A percentile compares a stretch with the other conserved stretches of the same genome.
Conservation (phyloP, 1,139 yeast species). For the Suhomyces atakaporum region DNA sequence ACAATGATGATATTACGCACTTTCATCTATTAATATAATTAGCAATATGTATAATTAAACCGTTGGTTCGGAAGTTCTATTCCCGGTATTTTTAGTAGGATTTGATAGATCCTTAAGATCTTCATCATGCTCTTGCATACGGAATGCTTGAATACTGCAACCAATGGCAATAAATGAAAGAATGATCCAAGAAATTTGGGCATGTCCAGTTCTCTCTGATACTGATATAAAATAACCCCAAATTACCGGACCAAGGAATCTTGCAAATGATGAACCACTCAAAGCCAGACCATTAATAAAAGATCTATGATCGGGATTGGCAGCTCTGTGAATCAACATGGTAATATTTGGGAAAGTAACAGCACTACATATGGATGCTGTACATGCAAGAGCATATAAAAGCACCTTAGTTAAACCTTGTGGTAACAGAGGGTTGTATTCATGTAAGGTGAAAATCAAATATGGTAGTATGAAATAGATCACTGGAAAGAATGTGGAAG, state of each 20-base stretch:
- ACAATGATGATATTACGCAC: neutral
- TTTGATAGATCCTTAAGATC: slow-evolving; percentile 11
- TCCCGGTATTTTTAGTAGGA: neutral
- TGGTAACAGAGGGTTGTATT: slow-evolving; percentile 19
- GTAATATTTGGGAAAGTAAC: slow-evolving; percentile 44
- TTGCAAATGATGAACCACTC: slow-evolving; percentile 53
- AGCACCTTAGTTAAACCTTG: slow-evolving; percentile 16
- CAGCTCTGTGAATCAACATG: slow-evolving; percentile 49
- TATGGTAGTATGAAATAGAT: slow-evolving; percentile 26
- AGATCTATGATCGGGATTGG: slow-evolving; percentile 51
- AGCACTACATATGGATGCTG: slow-evolving; percentile 18
- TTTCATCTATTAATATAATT: slow-evolving; percentile 1
- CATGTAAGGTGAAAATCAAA: slow-evolving; percentile 24
- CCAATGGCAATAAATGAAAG: slow-evolving; percentile 38
- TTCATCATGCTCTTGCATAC: slow-evolving; percentile 36
- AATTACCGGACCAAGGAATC: slow-evolving; percentile 58
- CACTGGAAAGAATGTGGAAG: slow-evolving; percentile 25
- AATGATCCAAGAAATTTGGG: slow-evolving; percentile 55
- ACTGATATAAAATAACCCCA: slow-evolving; percentile 60
- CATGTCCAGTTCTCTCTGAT: slow-evolving; percentile 31
- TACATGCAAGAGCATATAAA: slow-evolving; percentile 22
- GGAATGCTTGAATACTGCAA: slow-evolving; percentile 34
- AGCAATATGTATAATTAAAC: neutral
- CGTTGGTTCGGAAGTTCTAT: neutral
- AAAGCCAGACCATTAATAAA: slow-evolving; percentile 52